Conservation (phyloP, 352 stramenopile species). For the Phytopythium sindhum region DNA sequence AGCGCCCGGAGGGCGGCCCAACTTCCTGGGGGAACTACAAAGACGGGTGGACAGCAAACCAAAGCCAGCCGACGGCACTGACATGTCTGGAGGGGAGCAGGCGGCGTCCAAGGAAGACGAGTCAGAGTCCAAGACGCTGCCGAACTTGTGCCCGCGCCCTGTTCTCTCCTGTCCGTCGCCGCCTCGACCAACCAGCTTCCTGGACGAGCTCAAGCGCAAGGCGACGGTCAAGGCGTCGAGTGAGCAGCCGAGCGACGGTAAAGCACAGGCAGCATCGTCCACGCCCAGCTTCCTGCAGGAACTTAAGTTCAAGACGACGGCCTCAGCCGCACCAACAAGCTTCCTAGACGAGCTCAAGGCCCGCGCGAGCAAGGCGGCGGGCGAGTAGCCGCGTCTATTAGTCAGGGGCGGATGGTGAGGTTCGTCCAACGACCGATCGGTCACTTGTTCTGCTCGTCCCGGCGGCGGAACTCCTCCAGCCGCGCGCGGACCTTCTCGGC, state of each 20-base stretch:
- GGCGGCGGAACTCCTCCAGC: constrained; percentile 26
- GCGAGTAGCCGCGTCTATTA: constrained; percentile 1
- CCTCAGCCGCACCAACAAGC: constrained; percentile 7
- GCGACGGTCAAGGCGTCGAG: constrained; percentile 2
- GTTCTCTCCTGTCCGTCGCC: neutral
- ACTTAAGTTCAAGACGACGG: constrained; percentile 20
- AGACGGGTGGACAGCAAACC: constrained; percentile 17
- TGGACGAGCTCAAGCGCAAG: constrained; percentile 48
- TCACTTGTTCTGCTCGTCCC: neutral
- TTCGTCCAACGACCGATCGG: neutral
- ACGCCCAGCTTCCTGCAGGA: constrained; percentile 29
- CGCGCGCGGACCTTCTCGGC: constrained; percentile 56
- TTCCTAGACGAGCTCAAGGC: constrained; percentile 41
- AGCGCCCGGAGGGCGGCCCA: constrained; percentile 13
- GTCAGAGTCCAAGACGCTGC: neutral
- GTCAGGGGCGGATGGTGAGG: neutral
- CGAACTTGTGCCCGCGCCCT: neutral
- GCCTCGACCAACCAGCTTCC: constrained; percentile 22
- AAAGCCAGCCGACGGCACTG: neutral
- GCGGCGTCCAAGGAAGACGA: neutral
- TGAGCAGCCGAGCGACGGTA: neutral
- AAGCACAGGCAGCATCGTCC: neutral
- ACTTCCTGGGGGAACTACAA: constrained; percentile 44
- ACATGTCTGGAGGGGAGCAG: neutral
- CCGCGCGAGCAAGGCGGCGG: constrained; percentile 8